phyloP scores from a whole-genome alignment of 768 basidiomycete genomes.

The Leccinum uliginosum region DNA sequence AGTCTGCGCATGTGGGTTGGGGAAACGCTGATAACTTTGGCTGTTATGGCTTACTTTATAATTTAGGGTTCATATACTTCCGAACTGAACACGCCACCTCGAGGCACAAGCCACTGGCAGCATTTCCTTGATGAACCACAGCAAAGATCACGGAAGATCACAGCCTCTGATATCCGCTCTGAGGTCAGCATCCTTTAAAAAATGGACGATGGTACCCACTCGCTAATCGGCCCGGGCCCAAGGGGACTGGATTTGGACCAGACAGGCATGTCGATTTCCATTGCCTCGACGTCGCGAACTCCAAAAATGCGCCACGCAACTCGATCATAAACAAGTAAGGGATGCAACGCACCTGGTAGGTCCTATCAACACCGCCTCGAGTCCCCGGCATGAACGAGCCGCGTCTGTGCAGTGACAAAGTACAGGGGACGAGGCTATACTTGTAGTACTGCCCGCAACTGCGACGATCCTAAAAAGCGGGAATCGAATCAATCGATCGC shows the following conservation, averaged over 20 bases:
- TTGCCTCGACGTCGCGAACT: not conserved
- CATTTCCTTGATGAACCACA: not conserved
- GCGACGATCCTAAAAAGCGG: not conserved
- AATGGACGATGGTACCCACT: not conserved
- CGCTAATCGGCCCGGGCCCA: too few species aligned
- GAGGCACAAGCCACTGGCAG: not conserved
- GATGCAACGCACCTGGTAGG: not conserved
- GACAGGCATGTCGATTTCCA: not conserved
- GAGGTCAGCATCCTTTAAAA: not conserved
- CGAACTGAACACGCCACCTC: not conserved
- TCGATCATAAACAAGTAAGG: not conserved
- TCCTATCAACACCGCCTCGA: too few species aligned
- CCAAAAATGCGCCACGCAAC: not conserved
- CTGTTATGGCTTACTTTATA: not conserved
- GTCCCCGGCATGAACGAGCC: not conserved
- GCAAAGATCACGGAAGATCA: not conserved
- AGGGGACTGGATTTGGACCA: not conserved
- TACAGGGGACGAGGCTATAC: too few species aligned
- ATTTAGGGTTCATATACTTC: not conserved
- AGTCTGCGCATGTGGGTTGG: slow-evolving; percentile 1
- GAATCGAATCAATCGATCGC: too few species aligned
- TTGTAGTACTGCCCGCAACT: not conserved
- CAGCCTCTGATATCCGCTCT: not conserved
- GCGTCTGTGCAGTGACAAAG: not conserved
- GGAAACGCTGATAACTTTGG: not conserved